Base-by-base conservation (phyloP, 75 land plant genomes). In the Sequoia sempervirens region DNA sequence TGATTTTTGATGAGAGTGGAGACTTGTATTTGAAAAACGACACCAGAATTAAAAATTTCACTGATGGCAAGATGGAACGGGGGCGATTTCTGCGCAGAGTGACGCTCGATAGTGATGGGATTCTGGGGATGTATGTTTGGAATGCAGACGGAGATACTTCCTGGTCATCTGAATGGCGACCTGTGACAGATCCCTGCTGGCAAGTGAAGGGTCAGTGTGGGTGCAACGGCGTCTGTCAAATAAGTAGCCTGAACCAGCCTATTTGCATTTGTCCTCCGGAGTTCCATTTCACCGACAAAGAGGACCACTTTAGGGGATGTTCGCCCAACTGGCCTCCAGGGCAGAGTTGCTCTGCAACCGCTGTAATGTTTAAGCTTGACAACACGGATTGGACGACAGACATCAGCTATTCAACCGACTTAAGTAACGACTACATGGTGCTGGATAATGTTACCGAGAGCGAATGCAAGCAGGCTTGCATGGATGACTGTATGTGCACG, bases 101-200 rank as follows among this genome's bases (percentile, higher is more conserved):
- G 5, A 87, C 82, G 5, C 79, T 87, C 1, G 84, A 86, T 54
- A 56, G 72, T 52, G 87, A 90, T 75, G 89, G 91, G 1, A 84
- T 86, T 10, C 84, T 89, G 46, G 45, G 83, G 28, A 66, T 83
- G 12, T 85, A 82, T 64, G 58, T 53, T 14, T 72, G 41, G 26
- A 64, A 64, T 5, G 30, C 4, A 23, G 4, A 20, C 2, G 4
- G 7, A 5, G 64, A 84, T 3, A 87, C 81, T 28, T n/a, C 40
- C 17, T 56, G 4, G 88, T 58, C 84, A 1, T 52, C 43, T 30
- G n/a, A 4, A 17, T 26, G 80, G 26, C 79, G 7, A 45, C 26
- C 46, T 10, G 81, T 88, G 86, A 73, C 38, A 2, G 10, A 2
- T 82, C 17, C 79, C 9, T 84, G 66, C 45, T 66, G 5, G 0